Evolutionary conservation across 2,329 filamentous ascomycete species (phyloP), one percentile per base, ranked within the genome.

Genomic region (Trichoderma sp.): DNA sequence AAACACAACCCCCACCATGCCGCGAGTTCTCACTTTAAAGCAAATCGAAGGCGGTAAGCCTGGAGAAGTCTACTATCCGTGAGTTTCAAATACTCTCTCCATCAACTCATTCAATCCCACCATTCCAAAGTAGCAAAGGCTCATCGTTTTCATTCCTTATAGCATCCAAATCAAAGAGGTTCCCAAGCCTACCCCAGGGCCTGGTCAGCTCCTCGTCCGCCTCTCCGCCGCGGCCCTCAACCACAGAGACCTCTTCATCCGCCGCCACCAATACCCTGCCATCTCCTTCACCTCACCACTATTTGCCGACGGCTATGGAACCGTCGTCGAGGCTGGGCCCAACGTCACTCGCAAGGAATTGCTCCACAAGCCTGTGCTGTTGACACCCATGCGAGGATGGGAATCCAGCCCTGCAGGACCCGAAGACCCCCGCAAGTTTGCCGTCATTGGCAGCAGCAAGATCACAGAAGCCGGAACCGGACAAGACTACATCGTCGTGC

Each of bases 221-320:
- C 87, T 98, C 81, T 89, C 90, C 45, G 94, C 95, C 69, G 94
- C 93, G 1, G 93, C 96, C 16, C 91, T 98, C 68, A 98, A 98
- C 87, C 97, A 98, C 86, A 93, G 95, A 80, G 97, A 98, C 84
- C 91, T 97, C 79, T 98, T 98, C 86, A 93, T 97, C 84, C 94
- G 96, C 73, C 95, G 97, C 84, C 93, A 95, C 81, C 91, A 97
- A 56, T 98, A 98, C 87, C 96, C 96, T 0, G 93, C 91, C 79
- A 93, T 95, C 71, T 93, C 93, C 14, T 97, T 97, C 83, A 89
- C 90, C 76, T 88, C 92, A 6, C 94, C 96, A 1, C 86, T 98
- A 59, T 89, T 97, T 31, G 91, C 95, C 76, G 96, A 98, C 82
- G 96, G 94, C 78, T 92, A 90, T 79, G 96, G 95, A 73, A 86